Evolutionary conservation across 2,329 filamentous ascomycete species (phyloP).

Genomic region (Microdochium nivale): DNA sequence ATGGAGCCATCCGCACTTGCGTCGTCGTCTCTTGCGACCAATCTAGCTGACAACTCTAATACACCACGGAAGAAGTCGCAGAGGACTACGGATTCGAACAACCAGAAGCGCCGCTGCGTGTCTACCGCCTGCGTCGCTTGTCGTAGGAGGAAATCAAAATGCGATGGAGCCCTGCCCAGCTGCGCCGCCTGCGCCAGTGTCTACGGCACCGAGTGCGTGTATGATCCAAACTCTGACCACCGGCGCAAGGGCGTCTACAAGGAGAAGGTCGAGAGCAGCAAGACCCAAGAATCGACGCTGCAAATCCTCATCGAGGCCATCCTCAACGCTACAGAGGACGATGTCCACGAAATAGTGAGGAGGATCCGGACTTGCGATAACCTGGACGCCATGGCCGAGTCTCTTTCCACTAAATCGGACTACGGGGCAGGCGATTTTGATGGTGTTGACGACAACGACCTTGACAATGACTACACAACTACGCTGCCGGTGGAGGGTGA

Average conservation of each 20-base stretch:
- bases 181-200: slow-evolving; percentile 96
- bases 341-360: slow-evolving; percentile 71
- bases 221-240: slow-evolving; percentile 94
- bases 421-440: slow-evolving; percentile 14
- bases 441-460: slow-evolving; percentile 28
- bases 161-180: slow-evolving; percentile 82
- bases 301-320: slow-evolving; percentile 92
- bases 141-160: slow-evolving; percentile 74
- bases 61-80: not conserved
- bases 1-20: not conserved
- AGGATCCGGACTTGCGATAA: slow-evolving; percentile 81
- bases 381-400: slow-evolving; percentile 46
- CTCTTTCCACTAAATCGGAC: slow-evolving; percentile 39
- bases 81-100: not conserved
- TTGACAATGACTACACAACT: slow-evolving; percentile 30
- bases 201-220: slow-evolving; percentile 83
- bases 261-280: slow-evolving; percentile 81
- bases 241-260: slow-evolving; percentile 95
- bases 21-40: not conserved
- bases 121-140: not conserved
- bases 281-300: slow-evolving; percentile 78
- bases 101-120: not conserved
- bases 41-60: not conserved
- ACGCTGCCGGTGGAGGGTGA: slow-evolving; percentile 49
- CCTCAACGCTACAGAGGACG: slow-evolving; percentile 81